Base-by-base conservation (phyloP, 148 eudicot species). In the Diospyros lotus region DNA sequence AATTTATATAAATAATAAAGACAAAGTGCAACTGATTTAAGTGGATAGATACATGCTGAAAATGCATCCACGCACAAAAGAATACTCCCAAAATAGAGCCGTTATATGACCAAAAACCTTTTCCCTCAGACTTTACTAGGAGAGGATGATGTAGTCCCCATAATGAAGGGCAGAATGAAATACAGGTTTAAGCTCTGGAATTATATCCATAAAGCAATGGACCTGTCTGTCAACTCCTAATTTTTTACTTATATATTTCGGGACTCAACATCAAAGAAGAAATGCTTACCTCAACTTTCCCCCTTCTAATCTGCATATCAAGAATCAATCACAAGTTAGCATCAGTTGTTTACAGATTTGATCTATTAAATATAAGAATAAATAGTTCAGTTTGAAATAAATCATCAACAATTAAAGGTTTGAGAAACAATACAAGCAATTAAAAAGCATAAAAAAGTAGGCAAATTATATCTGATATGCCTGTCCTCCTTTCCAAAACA, bases 231-330 rank as follows among this genome's bases (percentile, higher is more conserved):
- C 55, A 44, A 53, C 72, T 12, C 59, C 39, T 28, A 38, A 69
- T 28, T 43, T 28, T 28, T 1, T 5, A 39, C 43, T 6, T 39
- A 53, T 11, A 48, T 4, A 8, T 48, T 48, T 52, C 39, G 48
- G 53, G 46, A 50, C 18, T 65, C 63, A 73, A 72, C 9, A 60
- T 52, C 17, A 59, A 44, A 17, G n/a, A 42, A 71, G 61, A 64
- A 60, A 9, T 72, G 50, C 52, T 80, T 72, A 89, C 93, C 89
- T 89, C 82, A 64, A 85, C 87, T 70, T 87, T 68, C 60, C 93
- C 90, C 82, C 89, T 85, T 79, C 81, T 85, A 17, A 84, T 78
- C 89, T 89, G 89, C 80, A 86, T 46, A 73, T 72, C 13, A 74
- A 80, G 40, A 76, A 73, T 6, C 8, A 58, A 67, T n/a, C 38